These are phyloP conservation scores for Rhodotorula paludigena DNA, from an alignment of 768 basidiomycete genomes.

Conservation along the genomic window DNA sequence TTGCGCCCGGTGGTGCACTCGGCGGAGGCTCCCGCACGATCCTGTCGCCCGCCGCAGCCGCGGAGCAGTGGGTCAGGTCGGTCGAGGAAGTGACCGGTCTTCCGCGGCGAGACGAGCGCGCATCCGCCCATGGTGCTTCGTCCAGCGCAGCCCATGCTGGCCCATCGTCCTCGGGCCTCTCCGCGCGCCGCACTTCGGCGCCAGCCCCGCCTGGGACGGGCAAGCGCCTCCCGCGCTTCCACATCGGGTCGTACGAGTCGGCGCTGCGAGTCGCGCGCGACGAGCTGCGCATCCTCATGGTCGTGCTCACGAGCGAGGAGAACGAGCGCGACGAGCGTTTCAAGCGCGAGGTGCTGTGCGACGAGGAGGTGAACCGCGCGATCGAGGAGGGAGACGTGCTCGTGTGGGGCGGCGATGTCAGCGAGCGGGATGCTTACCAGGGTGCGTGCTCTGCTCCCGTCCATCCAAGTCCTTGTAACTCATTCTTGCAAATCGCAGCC, in stretches of 20 bases:
- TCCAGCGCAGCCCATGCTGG: conserved; percentile 46
- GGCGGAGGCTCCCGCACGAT: conserved; percentile 1
- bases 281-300: conserved; percentile 68
- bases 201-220: background rate
- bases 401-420: conserved; percentile 89
- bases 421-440: conserved; percentile 74
- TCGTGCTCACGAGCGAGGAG: conserved; percentile 78
- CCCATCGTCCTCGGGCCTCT: background rate
- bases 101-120: background rate
- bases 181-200: background rate
- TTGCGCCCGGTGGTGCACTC: conserved; percentile 26
- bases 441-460: conserved; percentile 48
- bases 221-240: conserved; percentile 69
- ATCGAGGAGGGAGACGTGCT: conserved; percentile 53
- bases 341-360: conserved; percentile 73
- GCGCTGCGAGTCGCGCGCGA: conserved; percentile 65
- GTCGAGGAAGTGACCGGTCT: conserved; percentile 80
- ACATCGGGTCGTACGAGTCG: conserved; percentile 71
- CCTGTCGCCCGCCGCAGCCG: conserved; percentile 54
- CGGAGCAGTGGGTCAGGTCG: conserved; percentile 70
- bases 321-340: conserved; percentile 85
- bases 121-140: background rate
- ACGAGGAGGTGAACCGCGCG: conserved; percentile 62
- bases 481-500: conserved; percentile 39
- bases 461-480: conserved; percentile 21